Conservation (phyloP, 176 grass and related monocot genomes). For the Bolboschoenus planiculmis region DNA sequence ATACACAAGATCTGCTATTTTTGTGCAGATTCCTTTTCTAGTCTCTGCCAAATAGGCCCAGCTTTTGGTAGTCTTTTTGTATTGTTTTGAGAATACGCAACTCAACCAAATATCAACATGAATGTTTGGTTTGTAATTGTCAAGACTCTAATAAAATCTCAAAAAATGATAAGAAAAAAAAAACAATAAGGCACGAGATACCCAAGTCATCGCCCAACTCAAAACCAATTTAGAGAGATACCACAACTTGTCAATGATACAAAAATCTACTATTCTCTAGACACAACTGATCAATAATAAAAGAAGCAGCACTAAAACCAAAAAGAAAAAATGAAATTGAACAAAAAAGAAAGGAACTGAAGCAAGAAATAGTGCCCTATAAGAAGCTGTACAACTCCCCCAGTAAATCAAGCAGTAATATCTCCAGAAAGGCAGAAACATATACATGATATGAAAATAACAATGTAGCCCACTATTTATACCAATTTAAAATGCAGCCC, state of each 20-base stretch:
- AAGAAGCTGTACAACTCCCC: constrained; percentile 16
- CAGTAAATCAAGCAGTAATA: background rate
- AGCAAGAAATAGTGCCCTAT: constrained; percentile 17
- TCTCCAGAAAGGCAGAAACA: constrained; percentile 21
- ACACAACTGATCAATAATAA: constrained; percentile 25
- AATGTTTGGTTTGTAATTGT: too few species aligned
- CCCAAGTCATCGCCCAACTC: background rate
- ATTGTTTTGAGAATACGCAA: too few species aligned
- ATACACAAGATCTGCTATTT: too few species aligned
- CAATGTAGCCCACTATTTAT: constrained; percentile 10
- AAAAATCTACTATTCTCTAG: background rate
- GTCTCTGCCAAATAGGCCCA: too few species aligned
- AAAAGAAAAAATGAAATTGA: constrained; percentile 1
- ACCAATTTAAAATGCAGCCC: constrained; percentile 53
- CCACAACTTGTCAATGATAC: background rate
- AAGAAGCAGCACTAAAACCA: background rate
- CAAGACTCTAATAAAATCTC: background rate
- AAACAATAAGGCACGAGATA: background rate
- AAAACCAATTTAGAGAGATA: background rate
- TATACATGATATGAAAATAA: constrained; percentile 25
- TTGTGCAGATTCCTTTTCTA: too few species aligned
- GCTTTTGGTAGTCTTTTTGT: too few species aligned
- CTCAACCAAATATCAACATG: too few species aligned
- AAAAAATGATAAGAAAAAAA: background rate
- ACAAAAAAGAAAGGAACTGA: constrained; percentile 45